Evolutionary conservation across 139 green algal species (phyloP).

Genomic region (Tetratostichococcus sp.): DNA sequence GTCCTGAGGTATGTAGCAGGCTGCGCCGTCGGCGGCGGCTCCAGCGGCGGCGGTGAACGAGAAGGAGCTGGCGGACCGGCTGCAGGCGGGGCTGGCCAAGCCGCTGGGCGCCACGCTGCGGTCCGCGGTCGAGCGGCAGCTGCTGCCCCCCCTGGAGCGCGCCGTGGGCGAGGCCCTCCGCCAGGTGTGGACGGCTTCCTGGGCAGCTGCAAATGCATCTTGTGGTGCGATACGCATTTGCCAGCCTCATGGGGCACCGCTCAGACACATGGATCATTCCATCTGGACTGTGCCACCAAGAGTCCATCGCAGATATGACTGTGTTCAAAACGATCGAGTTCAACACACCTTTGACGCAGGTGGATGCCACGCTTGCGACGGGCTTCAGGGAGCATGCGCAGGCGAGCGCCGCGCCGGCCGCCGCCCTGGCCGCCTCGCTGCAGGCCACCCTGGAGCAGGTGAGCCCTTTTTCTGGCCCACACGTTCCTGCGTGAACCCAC

Average conservation of each 20-base stretch:
- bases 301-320: too few relatives aligned
- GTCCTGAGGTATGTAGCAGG: too few relatives aligned
- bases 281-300: too few relatives aligned
- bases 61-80: slow-evolving; percentile 28
- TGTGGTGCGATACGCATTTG: neutral
- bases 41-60: slow-evolving; percentile 29
- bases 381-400: slow-evolving; percentile 65
- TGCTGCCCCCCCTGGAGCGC: slow-evolving; percentile 73
- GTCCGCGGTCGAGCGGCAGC: slow-evolving; percentile 35
- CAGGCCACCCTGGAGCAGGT: slow-evolving; percentile 16
- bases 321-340: too few relatives aligned
- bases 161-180: slow-evolving; percentile 54
- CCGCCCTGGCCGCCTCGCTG: slow-evolving; percentile 27
- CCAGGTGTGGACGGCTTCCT: slow-evolving; percentile 28
- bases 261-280: too few relatives aligned
- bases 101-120: slow-evolving; percentile 55
- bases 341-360: too few relatives aligned
- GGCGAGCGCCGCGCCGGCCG: slow-evolving; percentile 14
- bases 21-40: neutral
- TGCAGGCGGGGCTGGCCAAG: slow-evolving; percentile 33
- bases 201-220: too few relatives aligned
- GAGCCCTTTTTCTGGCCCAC: neutral
- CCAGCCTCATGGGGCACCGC: neutral
- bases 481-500: too few relatives aligned
- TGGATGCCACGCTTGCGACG: slow-evolving; percentile 55